These are phyloP conservation scores for Clarireedia hainanense DNA, from an alignment of 2,329 filamentous ascomycete genomes.

Conservation along the genomic window DNA sequence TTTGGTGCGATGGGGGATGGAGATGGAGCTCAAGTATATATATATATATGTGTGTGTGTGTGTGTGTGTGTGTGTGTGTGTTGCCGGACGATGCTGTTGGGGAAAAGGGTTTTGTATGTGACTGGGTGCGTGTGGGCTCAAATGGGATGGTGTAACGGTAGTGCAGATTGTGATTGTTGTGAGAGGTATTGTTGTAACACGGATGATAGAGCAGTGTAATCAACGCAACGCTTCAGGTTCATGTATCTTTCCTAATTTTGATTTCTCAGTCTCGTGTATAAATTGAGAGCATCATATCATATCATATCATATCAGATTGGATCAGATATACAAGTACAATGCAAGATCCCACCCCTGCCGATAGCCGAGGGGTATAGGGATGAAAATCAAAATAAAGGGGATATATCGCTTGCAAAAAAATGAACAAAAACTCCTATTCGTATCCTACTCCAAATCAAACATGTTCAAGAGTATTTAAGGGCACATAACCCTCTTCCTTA, in stretches of 20 bases:
- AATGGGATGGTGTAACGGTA: no score
- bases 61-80: no score
- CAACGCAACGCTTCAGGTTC: not conserved
- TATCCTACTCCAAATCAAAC: not conserved
- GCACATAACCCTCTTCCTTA: constrained; percentile 51
- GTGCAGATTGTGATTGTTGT: no score
- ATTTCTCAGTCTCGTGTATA: not conserved
- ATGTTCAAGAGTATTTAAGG: constrained; percentile 35
- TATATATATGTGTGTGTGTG: no score
- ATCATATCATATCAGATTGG: not conserved
- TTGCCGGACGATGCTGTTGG: no score
- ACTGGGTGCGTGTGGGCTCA: no score
- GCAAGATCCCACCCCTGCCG: no score
- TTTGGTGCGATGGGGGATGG: no score
- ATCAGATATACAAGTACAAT: constrained; percentile 42
- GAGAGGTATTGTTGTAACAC: no score
- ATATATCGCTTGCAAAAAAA: not conserved
- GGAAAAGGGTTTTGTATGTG: no score
- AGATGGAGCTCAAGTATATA: no score
- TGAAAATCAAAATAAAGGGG: not conserved
- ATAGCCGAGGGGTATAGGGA: not conserved
- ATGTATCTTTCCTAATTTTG: no score
- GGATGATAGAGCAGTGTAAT: not conserved
- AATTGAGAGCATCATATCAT: not conserved
- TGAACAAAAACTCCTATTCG: not conserved